Evolutionary conservation across 1,284 basidiomycete genomes (phyloP), one percentile per base, ranked within the genome.

Genomic region (Sanghuangporus sanghuang): DNA sequence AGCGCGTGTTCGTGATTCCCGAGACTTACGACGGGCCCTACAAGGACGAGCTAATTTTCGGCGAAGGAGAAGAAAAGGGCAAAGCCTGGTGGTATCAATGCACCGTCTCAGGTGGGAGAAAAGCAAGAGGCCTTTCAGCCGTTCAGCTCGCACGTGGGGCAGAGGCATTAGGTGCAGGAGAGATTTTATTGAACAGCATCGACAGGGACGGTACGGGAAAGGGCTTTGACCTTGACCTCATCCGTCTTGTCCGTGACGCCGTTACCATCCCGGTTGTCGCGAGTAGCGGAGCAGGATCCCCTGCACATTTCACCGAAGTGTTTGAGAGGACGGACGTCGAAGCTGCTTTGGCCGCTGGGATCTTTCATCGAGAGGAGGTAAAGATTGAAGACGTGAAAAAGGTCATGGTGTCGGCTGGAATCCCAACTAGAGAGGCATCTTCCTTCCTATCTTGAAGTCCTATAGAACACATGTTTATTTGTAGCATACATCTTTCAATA

Each of bases 71-170:
- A 58, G 89, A 89, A 69, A 77, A 84, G 64, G 90, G 87, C 63
- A 89, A 89, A 73, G 86, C 86, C 53, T 98, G 97, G 95, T 99
- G 96, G 96, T 99, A 99, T 76, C 93, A 95, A 73, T 98, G 96
- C 75, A 99, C 97, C 12, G 91, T 98, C 61, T 93, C 90, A 6
- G 96, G 97, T 55, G 97, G 97, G 16, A 86, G 97, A 44, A 92
- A 95, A 72, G 74, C 82, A 44, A 85, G 95, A n/a, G 87, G 88
- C 61, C 76, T 99, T n/a, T 97, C 97, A 21, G 97, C 90, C 18
- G 86, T 95, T 21, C 90, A 99, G 76, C 86, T 99, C 18, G 95
- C 94, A 1, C 81, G 85, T 58, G 97, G 96, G 23, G 94, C 90
- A 18, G 93, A 97, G 76, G 76, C 76, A 27, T 84, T 99, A 18